Conservation (phyloP, 2,329 filamentous ascomycete species). For the Coleophoma eucalyptorum region DNA sequence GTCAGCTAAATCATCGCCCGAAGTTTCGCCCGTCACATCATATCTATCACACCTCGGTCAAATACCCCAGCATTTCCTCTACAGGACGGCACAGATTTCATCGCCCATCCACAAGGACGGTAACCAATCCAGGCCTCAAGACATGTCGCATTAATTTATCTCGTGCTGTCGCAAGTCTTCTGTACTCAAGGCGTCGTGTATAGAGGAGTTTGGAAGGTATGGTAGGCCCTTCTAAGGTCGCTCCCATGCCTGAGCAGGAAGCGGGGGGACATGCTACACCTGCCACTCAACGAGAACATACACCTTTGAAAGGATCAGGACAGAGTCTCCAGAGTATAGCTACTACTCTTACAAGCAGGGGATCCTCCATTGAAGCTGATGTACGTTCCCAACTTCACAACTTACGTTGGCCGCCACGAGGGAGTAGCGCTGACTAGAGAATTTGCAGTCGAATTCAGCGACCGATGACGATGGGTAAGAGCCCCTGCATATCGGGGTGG, state of each 20-base stretch:
- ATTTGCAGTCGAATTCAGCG: not conserved
- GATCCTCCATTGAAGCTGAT: not conserved
- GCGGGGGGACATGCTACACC: not conserved
- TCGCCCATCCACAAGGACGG: no score
- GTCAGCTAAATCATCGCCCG: no score
- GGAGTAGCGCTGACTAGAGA: not conserved
- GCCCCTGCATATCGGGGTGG: no score
- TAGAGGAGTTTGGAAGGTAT: not conserved
- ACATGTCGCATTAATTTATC: no score
- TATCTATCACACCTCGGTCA: no score
- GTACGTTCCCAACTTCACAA: not conserved
- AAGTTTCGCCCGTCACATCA: no score
- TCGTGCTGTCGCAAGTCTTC: no score
- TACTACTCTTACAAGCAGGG: not conserved
- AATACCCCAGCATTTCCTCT: no score
- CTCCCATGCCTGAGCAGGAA: not conserved
- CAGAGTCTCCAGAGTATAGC: not conserved
- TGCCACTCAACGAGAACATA: not conserved
- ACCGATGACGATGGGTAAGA: conserved; percentile 1
- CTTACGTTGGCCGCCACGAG: not conserved
- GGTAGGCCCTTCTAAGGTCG: not conserved
- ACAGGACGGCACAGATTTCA: no score
- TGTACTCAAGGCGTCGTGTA: no score
- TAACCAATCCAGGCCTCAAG: no score
- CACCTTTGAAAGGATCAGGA: not conserved